Base-by-base conservation (phyloP, 768 basidiomycete species). In the Amanita molliuscula region DNA sequence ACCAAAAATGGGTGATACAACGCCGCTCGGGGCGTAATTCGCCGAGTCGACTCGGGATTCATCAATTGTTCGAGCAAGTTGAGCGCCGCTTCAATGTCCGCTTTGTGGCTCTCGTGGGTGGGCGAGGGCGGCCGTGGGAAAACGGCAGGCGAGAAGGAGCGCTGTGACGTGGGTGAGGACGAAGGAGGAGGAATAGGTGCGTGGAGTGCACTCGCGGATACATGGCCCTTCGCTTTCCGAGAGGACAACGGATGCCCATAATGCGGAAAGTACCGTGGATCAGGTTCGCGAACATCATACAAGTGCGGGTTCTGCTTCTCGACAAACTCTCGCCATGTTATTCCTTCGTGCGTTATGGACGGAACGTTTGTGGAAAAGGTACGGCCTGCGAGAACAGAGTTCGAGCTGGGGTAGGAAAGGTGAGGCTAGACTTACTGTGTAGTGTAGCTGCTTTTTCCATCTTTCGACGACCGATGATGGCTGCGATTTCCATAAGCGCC, bases 401-500 rank as follows among this genome's bases (percentile, higher is more conserved):
- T 26, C 35, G 29, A 13, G 36, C 46, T 18, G 49, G 29, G 31
- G 16, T 48, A 29, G 38, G 29, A n/a, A 41, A n/a, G 15, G 34
- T 29, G 41, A 50, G 6, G 35, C 10, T 33, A n/a, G 29, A 71
- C 83, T 55, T 62, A 97, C 95, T 90, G 62, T 99, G 96, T 37
- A 97, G 62, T 16, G 85, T 78, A 0, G 94, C 95, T 33, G 81
- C 76, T 59, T 77, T 82, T 61, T 95, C 95, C 77, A 96, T 89
- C 46, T 76, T 76, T 55, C 73, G 76, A 54, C 78, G 77, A 6
- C 96, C 96, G 54, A 96, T 79, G 38, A 99, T 83, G 9, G 80
- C 71, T 13, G 90, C 85, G 48, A 97, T 84, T 66, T 99, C 96
- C 84, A 97, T 88, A 16, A 98, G 71, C 5, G 94, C 96, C 64